Evolutionary conservation across 805 yeast genomes (phyloP).

Genomic region (Vanderwaltozyma verrucispora): DNA sequence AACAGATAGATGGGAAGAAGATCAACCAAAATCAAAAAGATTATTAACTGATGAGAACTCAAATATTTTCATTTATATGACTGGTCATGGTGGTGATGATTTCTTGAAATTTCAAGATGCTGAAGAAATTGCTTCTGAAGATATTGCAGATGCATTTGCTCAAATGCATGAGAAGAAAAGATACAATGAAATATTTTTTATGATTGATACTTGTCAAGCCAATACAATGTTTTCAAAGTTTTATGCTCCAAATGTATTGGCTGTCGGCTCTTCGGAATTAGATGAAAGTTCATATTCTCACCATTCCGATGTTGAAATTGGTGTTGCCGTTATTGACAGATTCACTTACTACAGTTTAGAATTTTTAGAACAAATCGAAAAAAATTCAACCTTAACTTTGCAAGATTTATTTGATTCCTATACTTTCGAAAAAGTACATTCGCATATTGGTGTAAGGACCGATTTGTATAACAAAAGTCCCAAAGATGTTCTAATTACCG

Average conservation of each 20-base stretch:
- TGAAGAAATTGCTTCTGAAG: slow-evolving; percentile 91
- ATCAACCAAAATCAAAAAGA: slow-evolving; percentile 87
- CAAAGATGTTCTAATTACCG: slow-evolving; percentile 66
- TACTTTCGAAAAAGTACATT: slow-evolving; percentile 76
- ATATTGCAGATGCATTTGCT: slow-evolving; percentile 92
- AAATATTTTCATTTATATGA: slow-evolving; percentile 86
- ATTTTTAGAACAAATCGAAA: slow-evolving; percentile 72
- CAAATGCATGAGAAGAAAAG: slow-evolving; percentile 96
- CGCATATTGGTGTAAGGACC: slow-evolving; percentile 86
- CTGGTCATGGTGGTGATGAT: slow-evolving; percentile 99
- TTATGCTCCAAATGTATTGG: slow-evolving; percentile 83
- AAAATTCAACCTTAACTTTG: slow-evolving; percentile 62
- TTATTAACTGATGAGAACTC: slow-evolving; percentile 88
- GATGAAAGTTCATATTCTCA: slow-evolving; percentile 93
- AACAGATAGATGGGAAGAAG: slow-evolving; percentile 93
- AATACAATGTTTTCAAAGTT: slow-evolving; percentile 92
- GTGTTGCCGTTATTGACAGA: slow-evolving; percentile 95
- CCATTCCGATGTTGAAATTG: slow-evolving; percentile 89
- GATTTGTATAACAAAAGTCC: slow-evolving; percentile 60
- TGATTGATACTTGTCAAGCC: slow-evolving; percentile 99
- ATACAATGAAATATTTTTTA: slow-evolving; percentile 89
- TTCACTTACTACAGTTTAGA: slow-evolving; percentile 89
- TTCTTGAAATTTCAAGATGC: slow-evolving; percentile 97
- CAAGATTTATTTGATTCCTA: slow-evolving; percentile 79
- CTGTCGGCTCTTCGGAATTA: slow-evolving; percentile 82